phyloP scores from a whole-genome alignment of 164 flowering plant species.

The Vitis vinifera region DNA sequence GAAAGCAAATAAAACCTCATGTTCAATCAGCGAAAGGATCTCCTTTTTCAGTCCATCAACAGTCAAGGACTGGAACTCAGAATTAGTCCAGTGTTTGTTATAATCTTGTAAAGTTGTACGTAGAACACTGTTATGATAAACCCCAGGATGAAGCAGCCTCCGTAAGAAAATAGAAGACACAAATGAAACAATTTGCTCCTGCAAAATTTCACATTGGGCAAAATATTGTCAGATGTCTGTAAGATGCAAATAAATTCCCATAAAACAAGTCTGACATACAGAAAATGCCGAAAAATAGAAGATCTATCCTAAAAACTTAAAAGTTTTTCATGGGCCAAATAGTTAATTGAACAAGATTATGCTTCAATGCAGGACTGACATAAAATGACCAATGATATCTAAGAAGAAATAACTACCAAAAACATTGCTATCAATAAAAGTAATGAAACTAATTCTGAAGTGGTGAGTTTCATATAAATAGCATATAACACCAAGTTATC shows the following conservation, averaged over 20 bases:
- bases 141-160: slow-evolving; percentile 80
- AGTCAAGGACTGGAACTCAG: slow-evolving; percentile 63
- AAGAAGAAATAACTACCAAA: too few species aligned
- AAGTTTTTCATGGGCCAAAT: background rate
- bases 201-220: slow-evolving; percentile 25
- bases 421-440: too few species aligned
- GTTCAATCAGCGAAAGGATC: slow-evolving; percentile 68
- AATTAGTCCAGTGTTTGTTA: slow-evolving; percentile 63
- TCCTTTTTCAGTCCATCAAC: slow-evolving; percentile 69
- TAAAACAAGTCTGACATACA: background rate
- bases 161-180: slow-evolving; percentile 81
- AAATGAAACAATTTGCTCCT: slow-evolving; percentile 65
- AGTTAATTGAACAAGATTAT: too few species aligned
- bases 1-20: slow-evolving; percentile 51
- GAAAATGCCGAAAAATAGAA: background rate
- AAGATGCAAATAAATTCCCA: too few species aligned
- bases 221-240: background rate
- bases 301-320: background rate
- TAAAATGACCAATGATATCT: too few species aligned
- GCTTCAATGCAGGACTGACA: too few species aligned
- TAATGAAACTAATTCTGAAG: too few species aligned
- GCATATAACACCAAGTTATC: too few species aligned
- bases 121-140: slow-evolving; percentile 52
- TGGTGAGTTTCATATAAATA: too few species aligned
- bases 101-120: slow-evolving; percentile 63